Percentiles rank a stretch among this genome's conserved stretches.
Evolutionary conservation across 768 basidiomycete species (phyloP).

Genomic region (Tephrocybe sp.): DNA sequence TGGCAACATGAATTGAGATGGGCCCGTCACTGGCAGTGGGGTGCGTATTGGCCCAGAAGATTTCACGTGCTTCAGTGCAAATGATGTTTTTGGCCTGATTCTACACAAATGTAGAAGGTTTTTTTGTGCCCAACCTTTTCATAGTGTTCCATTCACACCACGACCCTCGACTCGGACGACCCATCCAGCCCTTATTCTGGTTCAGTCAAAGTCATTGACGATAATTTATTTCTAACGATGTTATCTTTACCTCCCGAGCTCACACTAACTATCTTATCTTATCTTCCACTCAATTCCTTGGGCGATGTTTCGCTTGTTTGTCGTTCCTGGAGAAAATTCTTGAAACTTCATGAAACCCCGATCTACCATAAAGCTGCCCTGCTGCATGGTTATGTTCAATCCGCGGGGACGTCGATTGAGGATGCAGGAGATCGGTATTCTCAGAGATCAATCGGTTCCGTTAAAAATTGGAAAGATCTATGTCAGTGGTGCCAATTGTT

Average conservation of each 20-base stretch:
- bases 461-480: conserved; percentile 53
- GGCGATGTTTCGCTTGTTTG: conserved; percentile 34
- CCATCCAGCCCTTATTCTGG: no score
- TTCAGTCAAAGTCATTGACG: no score
- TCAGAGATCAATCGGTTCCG: conserved; percentile 33
- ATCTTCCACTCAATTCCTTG: conserved; percentile 47
- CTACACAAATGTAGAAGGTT: no score
- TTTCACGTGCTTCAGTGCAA: no score
- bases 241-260: conserved; percentile 60
- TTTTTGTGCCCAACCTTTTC: no score
- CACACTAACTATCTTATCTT: conserved; percentile 44
- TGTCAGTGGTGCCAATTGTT: conserved; percentile 40
- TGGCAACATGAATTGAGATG: no score
- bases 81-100: no score
- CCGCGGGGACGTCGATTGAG: conserved; percentile 23
- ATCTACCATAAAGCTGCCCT: conserved; percentile 61
- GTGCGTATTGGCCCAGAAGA: no score
- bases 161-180: no score
- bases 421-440: conserved; percentile 31
- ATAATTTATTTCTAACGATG: conserved; percentile 20
- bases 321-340: conserved; percentile 45
- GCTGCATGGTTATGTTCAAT: conserved; percentile 44
- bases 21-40: no score
- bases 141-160: no score
- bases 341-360: conserved; percentile 41